phyloP scores from a whole-genome alignment of 2,329 filamentous ascomycete species.

The Dryadomyces sulphureus region DNA sequence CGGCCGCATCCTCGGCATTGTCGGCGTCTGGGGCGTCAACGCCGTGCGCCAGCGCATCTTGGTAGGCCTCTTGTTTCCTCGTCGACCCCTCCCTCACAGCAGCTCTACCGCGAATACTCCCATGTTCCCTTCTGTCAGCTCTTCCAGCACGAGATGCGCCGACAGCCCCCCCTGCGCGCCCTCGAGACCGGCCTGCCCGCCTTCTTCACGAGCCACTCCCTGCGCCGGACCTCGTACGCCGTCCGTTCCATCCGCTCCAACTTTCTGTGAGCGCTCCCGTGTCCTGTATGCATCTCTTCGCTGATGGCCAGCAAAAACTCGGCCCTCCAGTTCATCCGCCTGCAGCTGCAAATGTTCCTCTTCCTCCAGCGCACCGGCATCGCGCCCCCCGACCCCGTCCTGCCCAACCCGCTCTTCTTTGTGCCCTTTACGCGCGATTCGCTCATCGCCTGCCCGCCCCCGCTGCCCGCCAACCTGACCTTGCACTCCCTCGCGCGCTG shows the following conservation, averaged over 20 bases:
- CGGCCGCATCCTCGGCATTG: conserved; percentile 23
- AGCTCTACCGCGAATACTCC: conserved; percentile 38
- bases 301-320: conserved; percentile 9
- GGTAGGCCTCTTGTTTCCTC: conserved; percentile 17
- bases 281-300: too few relatives aligned
- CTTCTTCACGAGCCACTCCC: conserved; percentile 18
- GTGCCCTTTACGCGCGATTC: conserved; percentile 34
- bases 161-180: conserved; percentile 19
- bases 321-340: conserved; percentile 21
- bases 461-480: conserved; percentile 23
- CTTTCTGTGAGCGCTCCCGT: conserved; percentile 16
- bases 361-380: conserved; percentile 37
- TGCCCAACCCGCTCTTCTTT: conserved; percentile 35
- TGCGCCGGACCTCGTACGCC: conserved; percentile 16
- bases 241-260: conserved; percentile 7
- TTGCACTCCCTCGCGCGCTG: conserved; percentile 25
- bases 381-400: conserved; percentile 22
- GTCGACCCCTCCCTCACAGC: neutral
- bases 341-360: conserved; percentile 37
- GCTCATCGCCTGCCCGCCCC: conserved; percentile 34
- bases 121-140: conserved; percentile 32
- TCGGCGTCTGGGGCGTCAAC: conserved; percentile 34
- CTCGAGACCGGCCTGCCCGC: conserved; percentile 25
- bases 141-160: conserved; percentile 18
- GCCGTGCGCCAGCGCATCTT: conserved; percentile 40